Percentiles rank a stretch among this genome's conserved stretches.
These are phyloP conservation scores for Cryptosporidium canis DNA, from an alignment of 169 alveolate species.

Conservation along the genomic window DNA sequence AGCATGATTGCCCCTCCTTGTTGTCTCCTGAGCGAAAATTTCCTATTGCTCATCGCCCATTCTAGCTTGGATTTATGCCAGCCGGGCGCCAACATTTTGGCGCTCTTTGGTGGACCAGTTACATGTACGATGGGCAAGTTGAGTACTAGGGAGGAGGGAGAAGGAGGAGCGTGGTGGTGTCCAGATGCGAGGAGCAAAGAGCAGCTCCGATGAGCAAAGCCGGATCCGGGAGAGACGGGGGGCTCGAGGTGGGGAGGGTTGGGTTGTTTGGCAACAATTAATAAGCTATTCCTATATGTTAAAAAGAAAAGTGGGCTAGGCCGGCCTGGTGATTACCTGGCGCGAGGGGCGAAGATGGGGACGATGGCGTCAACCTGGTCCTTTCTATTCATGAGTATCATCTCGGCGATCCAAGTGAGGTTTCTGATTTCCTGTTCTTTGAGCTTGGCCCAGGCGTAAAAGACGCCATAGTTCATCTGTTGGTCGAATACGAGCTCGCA, in stretches of 20 bases:
- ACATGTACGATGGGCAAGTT: not conserved
- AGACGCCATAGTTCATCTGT: constrained; percentile 95
- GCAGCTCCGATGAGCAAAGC: too few relatives aligned
- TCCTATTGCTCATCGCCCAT: constrained; percentile 45
- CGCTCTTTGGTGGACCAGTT: not conserved
- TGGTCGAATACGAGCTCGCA: constrained; percentile 96
- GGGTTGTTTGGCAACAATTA: not conserved
- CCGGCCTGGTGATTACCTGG: constrained; percentile 20
- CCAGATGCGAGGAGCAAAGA: not conserved
- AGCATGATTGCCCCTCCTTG: constrained; percentile 4
- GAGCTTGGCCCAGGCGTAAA: constrained; percentile 97
- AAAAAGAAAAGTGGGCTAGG: not conserved
- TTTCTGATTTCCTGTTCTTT: constrained; percentile 98
- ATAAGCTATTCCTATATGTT: constrained; percentile 26
- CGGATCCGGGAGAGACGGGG: not conserved
- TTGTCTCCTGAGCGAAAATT: constrained; percentile 1
- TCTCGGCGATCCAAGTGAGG: constrained; percentile 96
- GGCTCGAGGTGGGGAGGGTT: not conserved
- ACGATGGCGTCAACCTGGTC: constrained; percentile 86
- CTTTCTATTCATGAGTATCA: constrained; percentile 87
- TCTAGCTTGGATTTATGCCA: constrained; percentile 31
- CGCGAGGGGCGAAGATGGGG: constrained; percentile 84
- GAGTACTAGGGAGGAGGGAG: not conserved
- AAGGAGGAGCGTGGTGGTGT: not conserved
- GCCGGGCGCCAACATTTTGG: not conserved